Base-by-base conservation (phyloP, 2,329 filamentous ascomycete genomes). In the Venturia pyrina region DNA sequence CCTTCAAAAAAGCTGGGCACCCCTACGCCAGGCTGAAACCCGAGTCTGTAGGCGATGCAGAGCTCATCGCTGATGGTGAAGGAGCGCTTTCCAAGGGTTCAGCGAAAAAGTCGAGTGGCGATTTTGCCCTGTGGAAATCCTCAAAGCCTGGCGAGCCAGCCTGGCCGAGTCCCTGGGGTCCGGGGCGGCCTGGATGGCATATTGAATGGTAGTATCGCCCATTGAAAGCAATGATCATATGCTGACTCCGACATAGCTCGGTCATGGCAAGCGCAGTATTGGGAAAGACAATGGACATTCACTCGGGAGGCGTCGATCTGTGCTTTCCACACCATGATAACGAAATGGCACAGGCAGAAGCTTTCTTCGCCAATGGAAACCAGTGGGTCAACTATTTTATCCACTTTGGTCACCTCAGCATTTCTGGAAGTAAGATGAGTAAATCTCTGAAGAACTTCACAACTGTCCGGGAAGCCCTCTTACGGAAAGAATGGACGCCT, bases 381-480 rank as follows among this genome's bases (percentile, higher is more conserved):
- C 73, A 90, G 67, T 96, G 93, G 93, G 90, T 96, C 63, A 96
- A 95, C 74, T 96, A 97, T 78, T 98, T 97, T 78, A 74, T 97
- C 19, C 93, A 97, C 74, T 97, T 96, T 89, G 93, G 93, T 0
- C 93, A 98, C 74, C 78, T 97, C 61, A 89, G 87, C 6, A 97
- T 98, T 66, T 86, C 89, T 34, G 93, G 93, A 0, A 91, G 88
- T 28, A 98, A 98, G 76, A 98, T 98, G 93, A 93, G 89, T 66
- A 98, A 98, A 77, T 91, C 87, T 19, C 78, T 98, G 66, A 97
- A 98, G 80, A 98, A 97, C 76, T 97, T 97, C 76, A 91, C 91
- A 50, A 96, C 93, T 0, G 96, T 98, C 68, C 85, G 91, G 40
- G 90, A 96, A 74, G 92, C 93, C 0, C 79, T 98, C 8, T 78